Percentiles rank a stretch among this genome's conserved stretches.
Conservation (phyloP, 2,329 filamentous ascomycete species). For the Reticulascus tulasneorum region DNA sequence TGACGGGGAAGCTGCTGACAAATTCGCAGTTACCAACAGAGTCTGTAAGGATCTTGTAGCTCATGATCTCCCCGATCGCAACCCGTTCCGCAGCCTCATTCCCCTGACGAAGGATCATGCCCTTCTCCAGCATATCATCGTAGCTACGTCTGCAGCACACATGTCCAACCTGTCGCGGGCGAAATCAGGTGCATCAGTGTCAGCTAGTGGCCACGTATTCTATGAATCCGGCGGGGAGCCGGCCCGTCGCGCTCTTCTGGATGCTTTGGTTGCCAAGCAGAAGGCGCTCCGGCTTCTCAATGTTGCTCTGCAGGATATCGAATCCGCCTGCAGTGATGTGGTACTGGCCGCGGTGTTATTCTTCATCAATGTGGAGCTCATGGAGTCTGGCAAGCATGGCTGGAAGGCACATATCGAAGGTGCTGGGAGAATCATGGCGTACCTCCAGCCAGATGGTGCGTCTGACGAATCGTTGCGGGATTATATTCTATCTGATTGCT, state of each 20-base stretch:
- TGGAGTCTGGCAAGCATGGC: slow-evolving; percentile 43
- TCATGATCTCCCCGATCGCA: slow-evolving; percentile 37
- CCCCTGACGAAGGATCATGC: slow-evolving; percentile 36
- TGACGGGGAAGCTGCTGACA: slow-evolving; percentile 4
- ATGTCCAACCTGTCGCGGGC: slow-evolving; percentile 38
- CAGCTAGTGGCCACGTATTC: slow-evolving; percentile 5
- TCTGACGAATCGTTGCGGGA: slow-evolving; percentile 34
- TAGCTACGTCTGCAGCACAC: slow-evolving; percentile 46
- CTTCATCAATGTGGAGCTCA: slow-evolving; percentile 47
- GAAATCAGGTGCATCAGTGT: slow-evolving; percentile 16
- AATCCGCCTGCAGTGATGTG: slow-evolving; percentile 32
- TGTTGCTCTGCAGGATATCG: slow-evolving; percentile 32
- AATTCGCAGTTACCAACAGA: slow-evolving; percentile 41
- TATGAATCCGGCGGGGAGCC: slow-evolving; percentile 14
- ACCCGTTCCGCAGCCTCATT: slow-evolving; percentile 43
- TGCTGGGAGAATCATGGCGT: slow-evolving; percentile 38
- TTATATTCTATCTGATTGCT: slow-evolving; percentile 44
- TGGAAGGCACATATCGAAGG: slow-evolving; percentile 46
- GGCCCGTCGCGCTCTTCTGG: slow-evolving; percentile 29
- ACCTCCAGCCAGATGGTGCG: slow-evolving; percentile 28
- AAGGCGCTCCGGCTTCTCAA: slow-evolving; percentile 39
- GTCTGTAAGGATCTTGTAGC: slow-evolving; percentile 52
- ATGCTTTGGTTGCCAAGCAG: slow-evolving; percentile 42
- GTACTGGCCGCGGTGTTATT: slow-evolving; percentile 44
- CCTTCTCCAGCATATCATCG: slow-evolving; percentile 41